phyloP scores from a whole-genome alignment of 805 yeast species.

The Kodamaea kaohsiungensis region DNA sequence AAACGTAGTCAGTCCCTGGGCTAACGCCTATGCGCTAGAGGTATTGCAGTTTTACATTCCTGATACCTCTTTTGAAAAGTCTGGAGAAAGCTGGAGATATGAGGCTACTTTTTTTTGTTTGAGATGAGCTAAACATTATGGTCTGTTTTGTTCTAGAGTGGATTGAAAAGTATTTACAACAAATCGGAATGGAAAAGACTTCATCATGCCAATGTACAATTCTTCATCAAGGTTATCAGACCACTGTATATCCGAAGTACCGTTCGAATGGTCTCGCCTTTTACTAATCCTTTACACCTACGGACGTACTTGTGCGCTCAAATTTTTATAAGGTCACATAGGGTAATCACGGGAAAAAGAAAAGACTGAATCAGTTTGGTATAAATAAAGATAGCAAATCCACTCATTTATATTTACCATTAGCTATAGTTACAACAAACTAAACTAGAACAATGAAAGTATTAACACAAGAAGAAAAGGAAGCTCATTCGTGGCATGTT shows the following conservation, averaged over 20 bases:
- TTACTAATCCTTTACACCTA: not conserved
- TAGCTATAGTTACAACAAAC: not conserved
- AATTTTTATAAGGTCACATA: too few relatives aligned
- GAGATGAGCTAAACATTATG: too few relatives aligned
- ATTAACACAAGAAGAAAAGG: constrained; percentile 36
- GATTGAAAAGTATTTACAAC: too few relatives aligned
- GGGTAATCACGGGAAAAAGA: not conserved
- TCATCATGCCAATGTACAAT: not conserved
- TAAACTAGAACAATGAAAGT: constrained; percentile 32
- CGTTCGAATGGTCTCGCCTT: not conserved
- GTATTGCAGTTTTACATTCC: not conserved
- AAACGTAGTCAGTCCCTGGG: not conserved
- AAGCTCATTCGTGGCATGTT: constrained; percentile 40
- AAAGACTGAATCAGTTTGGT: not conserved
- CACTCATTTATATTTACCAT: not conserved
- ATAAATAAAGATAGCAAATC: not conserved
- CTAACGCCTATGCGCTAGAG: not conserved
- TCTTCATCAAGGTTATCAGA: not conserved
- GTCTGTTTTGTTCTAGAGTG: too few relatives aligned
- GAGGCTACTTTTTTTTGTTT: too few relatives aligned
- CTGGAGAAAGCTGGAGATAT: not conserved
- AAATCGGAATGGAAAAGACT: too few relatives aligned
- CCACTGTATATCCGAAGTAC: not conserved
- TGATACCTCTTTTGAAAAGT: not conserved
- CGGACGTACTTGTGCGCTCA: not conserved